A percentile compares a stretch with the other conserved stretches of the same genome.
Conservation (phyloP, 2,329 filamentous ascomycete species). For the Aspergillus niger region DNA sequence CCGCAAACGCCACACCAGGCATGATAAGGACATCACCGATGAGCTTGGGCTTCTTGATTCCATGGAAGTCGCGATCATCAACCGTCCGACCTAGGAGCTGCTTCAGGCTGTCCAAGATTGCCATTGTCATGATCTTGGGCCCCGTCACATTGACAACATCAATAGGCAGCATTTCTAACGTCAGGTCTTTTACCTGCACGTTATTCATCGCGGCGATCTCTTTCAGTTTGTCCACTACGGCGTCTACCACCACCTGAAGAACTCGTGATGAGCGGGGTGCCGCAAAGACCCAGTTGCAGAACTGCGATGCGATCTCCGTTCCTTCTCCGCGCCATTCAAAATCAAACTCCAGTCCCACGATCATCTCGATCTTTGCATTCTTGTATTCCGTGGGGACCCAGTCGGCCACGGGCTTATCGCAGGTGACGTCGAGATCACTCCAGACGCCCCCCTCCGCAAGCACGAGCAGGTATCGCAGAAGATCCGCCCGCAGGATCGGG, state of each 20-base stretch:
- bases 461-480: slow-evolving; percentile 48
- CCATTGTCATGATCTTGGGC: slow-evolving; percentile 31
- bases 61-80: slow-evolving; percentile 27
- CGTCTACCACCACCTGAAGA: slow-evolving; percentile 22
- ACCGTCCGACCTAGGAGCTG: slow-evolving; percentile 20
- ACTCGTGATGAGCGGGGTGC: slow-evolving; percentile 22
- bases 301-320: slow-evolving; percentile 21
- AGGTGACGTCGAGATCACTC: slow-evolving; percentile 44
- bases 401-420: slow-evolving; percentile 31
- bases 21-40: slow-evolving; percentile 31
- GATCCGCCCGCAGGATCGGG: slow-evolving; percentile 45
- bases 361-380: slow-evolving; percentile 29
- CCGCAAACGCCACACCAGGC: slow-evolving; percentile 29
- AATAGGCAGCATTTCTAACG: slow-evolving; percentile 27
- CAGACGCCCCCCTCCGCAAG: slow-evolving; percentile 46
- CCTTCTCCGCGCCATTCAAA: slow-evolving; percentile 2
- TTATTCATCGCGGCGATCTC: slow-evolving; percentile 20
- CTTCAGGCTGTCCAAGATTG: slow-evolving; percentile 22
- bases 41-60: slow-evolving; percentile 24
- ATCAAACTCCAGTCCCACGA: slow-evolving; percentile 47
- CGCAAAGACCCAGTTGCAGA: slow-evolving; percentile 29
- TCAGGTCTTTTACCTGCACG: slow-evolving; percentile 20
- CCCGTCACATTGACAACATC: slow-evolving; percentile 33
- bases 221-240: slow-evolving; percentile 20
- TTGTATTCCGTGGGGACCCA: slow-evolving; percentile 42